Evolutionary conservation across 257 asterid species (phyloP), one percentile per base, ranked within the genome.

Genomic region (Plantago elongata): DNA sequence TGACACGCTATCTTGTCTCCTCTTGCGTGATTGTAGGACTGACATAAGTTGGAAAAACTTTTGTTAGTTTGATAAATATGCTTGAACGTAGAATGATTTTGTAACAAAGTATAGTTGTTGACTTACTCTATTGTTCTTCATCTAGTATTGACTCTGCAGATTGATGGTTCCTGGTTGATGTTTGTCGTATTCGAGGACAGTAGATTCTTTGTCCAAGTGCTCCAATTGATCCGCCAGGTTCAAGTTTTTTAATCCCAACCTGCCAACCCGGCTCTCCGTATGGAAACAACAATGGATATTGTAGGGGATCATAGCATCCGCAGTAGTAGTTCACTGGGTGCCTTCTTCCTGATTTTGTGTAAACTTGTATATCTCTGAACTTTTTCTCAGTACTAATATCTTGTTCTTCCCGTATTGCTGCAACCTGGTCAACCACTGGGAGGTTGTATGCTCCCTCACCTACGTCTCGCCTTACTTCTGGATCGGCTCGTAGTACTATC

Each of bases 221-320:
- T 2, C 38, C 38, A 5, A 34, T 34, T 2, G 38, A 34, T 2
- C 38, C 38, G 5, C 38, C 38, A 34, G 38, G 38, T 46, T 13
- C 4, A 0, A 47, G n/a, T 47, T 7, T 15, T 15, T 47, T n/a
- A 8, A 47, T 47, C 15, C 51, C 51, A 47, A 15, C 14, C 51
- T 12, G 51, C 8, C 15, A 12, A 8, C 15, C 15, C 13, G 51
- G 51, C 13, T 47, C 51, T 5, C 16, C 51, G 15, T 11, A 47
- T 5, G 51, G 51, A 47, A 11, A 47, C 15, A 47, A 15, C 13
- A 47, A 15, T 5, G 51, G 51, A 15, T 47, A 47, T 12, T 47
- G 51, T n/a, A 47, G 51, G 51, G 51, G 51, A 12, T 47, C 51
- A 5, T 47, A 47, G 15, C 51, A 47, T 47, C 51, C 51, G 13